These are phyloP conservation scores for Gossypium gossypioides DNA, from an alignment of 441 rosid genomes.

Conservation along the genomic window DNA sequence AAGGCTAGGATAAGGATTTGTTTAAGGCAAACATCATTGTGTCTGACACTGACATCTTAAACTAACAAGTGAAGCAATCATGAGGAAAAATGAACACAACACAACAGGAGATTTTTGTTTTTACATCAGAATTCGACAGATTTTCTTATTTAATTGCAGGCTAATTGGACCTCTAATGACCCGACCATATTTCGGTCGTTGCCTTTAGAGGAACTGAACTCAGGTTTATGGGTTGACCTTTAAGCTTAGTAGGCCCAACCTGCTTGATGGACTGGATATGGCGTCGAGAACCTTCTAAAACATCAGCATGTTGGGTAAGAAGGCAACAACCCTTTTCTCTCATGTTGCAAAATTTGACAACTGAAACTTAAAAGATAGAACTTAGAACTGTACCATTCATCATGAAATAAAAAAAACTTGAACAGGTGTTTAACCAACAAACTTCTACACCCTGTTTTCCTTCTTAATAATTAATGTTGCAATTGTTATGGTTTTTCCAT, in stretches of 20 bases:
- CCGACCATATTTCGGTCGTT: neutral
- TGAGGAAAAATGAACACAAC: neutral
- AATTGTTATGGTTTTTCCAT: neutral
- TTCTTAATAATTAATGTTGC: too few relatives aligned
- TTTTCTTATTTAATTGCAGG: neutral
- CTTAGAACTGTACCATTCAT: too few relatives aligned
- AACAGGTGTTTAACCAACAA: too few relatives aligned
- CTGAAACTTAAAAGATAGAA: too few relatives aligned
- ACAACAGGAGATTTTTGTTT: too few relatives aligned
- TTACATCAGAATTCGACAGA: too few relatives aligned
- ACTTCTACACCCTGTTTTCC: too few relatives aligned
- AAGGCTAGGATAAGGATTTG: constrained; percentile 26
- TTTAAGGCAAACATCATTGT: constrained; percentile 33
- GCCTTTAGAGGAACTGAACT: neutral
- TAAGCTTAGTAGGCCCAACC: neutral
- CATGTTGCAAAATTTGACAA: neutral
- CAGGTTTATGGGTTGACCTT: neutral
- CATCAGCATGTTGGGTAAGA: neutral
- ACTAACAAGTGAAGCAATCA: constrained; percentile 22
- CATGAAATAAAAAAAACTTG: too few relatives aligned
- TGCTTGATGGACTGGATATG: neutral
- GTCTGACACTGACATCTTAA: constrained; percentile 34
- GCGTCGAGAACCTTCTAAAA: neutral
- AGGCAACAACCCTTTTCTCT: neutral
- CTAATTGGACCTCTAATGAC: neutral